Evolutionary conservation across 2,329 filamentous ascomycete genomes (phyloP), one percentile per base, ranked within the genome.

Genomic region (Ophiosphaerella herpotricha): DNA sequence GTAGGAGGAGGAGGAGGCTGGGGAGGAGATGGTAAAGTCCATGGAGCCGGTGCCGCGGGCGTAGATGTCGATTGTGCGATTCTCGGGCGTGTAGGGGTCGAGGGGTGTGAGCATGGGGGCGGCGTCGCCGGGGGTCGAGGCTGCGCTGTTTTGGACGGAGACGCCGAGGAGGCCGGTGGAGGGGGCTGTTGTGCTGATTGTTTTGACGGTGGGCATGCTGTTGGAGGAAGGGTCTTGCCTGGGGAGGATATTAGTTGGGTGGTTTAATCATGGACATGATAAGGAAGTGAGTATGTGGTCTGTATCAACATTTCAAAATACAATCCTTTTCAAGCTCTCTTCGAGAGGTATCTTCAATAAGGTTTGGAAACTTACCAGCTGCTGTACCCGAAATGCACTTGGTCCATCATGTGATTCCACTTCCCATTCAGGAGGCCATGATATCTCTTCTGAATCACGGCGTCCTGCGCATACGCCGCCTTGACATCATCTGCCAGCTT

Each of bases 211-310:
- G 0, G 85, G 85, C 13, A 86, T 78, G 0, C 80, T 78, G 61
- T 89, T 86, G 21, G 84, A 75, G 82, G 86, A 86, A 0, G 86
- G 84, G 62, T 89, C 85, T 67, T 89, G 86, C 26, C 26, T 29
- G 6, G 4, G 26, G 26, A 11, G 26, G 26, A 11, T 8, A 11
- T 29, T 29, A 29, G 26, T 29, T 29, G 26, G 11, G 9, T 29
- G 7, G 11, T 29, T 29, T 29, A 5, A 4, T 7, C 7, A 29
- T 29, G 26, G 26, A 11, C 7, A 8, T 2, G 26, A 11, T 8
- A 29, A 29, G 26, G 26, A 11, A 29, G 7, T 7, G 26, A 29
- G 26, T 29, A 2, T 29, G 26, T 29, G 9, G 26, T 29, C 26
- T 29, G 26, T 29, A 6, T 11, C 26, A 29, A 29, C 26, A 2